Evolutionary conservation across 2,329 filamentous ascomycete genomes (phyloP), one percentile per base, ranked within the genome.

Genomic region (Bipolaris bicolor): DNA sequence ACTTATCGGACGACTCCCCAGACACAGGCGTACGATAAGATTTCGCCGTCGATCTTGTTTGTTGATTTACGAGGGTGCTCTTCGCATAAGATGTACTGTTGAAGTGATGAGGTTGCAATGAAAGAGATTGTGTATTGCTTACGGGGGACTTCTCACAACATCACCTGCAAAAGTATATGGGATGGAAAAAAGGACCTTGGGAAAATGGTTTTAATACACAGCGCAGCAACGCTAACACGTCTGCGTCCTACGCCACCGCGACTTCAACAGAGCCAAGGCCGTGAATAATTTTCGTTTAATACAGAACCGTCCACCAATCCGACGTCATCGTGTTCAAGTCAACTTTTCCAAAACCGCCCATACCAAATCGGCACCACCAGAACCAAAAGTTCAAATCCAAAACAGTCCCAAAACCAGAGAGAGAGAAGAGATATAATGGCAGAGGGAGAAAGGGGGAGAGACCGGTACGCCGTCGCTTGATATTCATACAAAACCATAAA

Each of bases 401-500:
- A 36, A 44, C 24, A 31, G 43, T 33, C 29, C 52, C 18, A 44
- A 18, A 46, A 58, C 36, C 48, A n/a, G 20, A 55, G 63, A 52
- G 45, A 61, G 60, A 16, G 18, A 39, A 49, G 13, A 50, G 37
- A 24, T 48, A 54, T 50, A 22, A 18, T 18, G 53, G 43, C 43
- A 48, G 24, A 16, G 34, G 51, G 49, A 50, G 49, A 37, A 22
- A 59, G 61, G 48, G 62, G 60, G 64, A 65, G 65, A 61, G 61
- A 59, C 63, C 65, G 58, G 58, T 60, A 64, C 71, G 70, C 71
- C 71, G 48, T 69, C 71, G 71, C 71, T 74, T 70, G 70, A 68
- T 63, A 45, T 52, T 61, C 39, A 61, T 54, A 52, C 50, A 52
- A 49, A 63, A 55, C 36, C 55, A 65, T 55, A 51, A 31, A 55